Conservation (phyloP, 108 stramenopile genomes). For the Nannochloropsis gaditana region DNA sequence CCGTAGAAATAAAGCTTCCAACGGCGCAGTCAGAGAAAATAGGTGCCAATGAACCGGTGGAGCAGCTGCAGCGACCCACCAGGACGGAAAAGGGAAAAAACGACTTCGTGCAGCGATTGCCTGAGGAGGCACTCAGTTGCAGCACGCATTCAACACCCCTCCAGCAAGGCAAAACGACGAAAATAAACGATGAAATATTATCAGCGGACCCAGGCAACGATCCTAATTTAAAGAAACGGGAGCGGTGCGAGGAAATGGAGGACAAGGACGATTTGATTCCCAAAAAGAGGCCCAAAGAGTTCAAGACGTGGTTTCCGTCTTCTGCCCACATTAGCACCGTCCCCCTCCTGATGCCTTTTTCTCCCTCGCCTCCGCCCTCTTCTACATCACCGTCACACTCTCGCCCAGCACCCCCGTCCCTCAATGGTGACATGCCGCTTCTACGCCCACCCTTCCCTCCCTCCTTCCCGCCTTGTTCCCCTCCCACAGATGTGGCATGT, state of each 20-base stretch:
- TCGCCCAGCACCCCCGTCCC: neutral
- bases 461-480: neutral
- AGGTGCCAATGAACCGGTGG: too few species aligned
- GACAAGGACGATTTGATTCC: neutral
- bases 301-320: neutral
- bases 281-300: neutral
- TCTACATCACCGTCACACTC: neutral
- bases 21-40: too few species aligned
- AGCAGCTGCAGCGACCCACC: too few species aligned
- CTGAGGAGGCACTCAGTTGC: too few species aligned
- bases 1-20: too few species aligned
- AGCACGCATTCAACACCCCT: too few species aligned
- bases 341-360: neutral
- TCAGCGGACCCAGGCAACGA: too few species aligned
- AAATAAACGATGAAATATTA: too few species aligned
- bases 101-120: too few species aligned
- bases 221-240: neutral
- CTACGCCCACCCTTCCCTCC: too few species aligned
- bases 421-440: neutral
- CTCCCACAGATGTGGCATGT: neutral
- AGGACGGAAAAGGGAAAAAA: too few species aligned
- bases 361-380: neutral
- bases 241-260: neutral
- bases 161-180: too few species aligned
- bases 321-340: neutral